A percentile compares a stretch with the other conserved stretches of the same genome.
phyloP scores from a whole-genome alignment of 1,139 yeast genomes.

The Geotrichum klebahnii region DNA sequence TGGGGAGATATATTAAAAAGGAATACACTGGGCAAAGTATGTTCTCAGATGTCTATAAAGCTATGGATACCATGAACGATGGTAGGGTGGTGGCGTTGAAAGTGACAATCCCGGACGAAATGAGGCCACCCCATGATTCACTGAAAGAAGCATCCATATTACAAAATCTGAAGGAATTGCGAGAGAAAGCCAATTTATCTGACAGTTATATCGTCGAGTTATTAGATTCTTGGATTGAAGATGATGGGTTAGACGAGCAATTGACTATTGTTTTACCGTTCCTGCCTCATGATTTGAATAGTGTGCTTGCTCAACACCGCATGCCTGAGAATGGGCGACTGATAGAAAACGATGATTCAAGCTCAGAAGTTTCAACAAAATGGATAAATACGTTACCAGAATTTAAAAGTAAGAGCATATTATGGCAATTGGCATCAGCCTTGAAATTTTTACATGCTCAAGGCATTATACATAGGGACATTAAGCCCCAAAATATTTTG shows the following conservation, averaged over 20 bases:
- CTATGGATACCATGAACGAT: conserved; percentile 20
- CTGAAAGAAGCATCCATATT: conserved; percentile 43
- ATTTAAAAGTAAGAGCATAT: conserved; percentile 36
- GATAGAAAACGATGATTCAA: neutral
- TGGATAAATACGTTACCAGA: conserved; percentile 36
- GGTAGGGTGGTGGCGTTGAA: conserved; percentile 43
- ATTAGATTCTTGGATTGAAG: conserved; percentile 30
- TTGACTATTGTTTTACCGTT: conserved; percentile 45
- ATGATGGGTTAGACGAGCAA: conserved; percentile 38
- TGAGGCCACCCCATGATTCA: conserved; percentile 49
- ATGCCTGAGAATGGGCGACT: conserved; percentile 29
- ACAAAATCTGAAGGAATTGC: conserved; percentile 27
- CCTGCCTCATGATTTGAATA: conserved; percentile 39
- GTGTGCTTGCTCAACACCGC: conserved; percentile 36
- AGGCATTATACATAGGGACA: conserved; percentile 81
- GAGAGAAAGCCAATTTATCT: neutral
- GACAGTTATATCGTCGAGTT: conserved; percentile 30
- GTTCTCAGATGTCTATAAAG: conserved; percentile 40
- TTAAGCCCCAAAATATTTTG: conserved; percentile 76
- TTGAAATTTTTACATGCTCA: conserved; percentile 50
- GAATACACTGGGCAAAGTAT: conserved; percentile 33
- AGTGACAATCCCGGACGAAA: conserved; percentile 47
- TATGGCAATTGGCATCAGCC: conserved; percentile 48
- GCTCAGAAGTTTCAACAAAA: conserved; percentile 23
- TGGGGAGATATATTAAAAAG: conserved; percentile 5